Evolutionary conservation across 208 protist species (phyloP).

Genomic region (Acanthamoeba divionensis): DNA sequence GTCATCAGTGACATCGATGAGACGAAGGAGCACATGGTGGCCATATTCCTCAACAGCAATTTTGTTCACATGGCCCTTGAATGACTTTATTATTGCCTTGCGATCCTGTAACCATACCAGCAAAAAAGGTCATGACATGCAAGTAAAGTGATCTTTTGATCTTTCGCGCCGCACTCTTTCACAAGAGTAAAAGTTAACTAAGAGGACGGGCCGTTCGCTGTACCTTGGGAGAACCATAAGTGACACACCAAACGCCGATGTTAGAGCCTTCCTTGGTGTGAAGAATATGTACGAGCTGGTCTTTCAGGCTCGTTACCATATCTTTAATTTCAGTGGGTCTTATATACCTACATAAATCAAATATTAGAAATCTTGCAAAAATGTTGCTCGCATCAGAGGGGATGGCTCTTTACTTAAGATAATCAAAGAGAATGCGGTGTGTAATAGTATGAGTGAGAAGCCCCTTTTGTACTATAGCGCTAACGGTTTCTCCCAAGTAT

Average conservation of each 20-base stretch:
- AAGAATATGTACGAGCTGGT: conserved; percentile 22
- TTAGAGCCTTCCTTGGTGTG: conserved; percentile 41
- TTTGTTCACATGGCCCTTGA: conserved; percentile 8
- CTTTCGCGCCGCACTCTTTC: too few species aligned
- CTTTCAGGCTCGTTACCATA: background rate
- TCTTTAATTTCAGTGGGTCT: background rate
- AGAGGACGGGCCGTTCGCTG: too few species aligned
- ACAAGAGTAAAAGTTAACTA: too few species aligned
- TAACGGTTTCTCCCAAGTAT: background rate
- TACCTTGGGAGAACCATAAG: conserved; percentile 20
- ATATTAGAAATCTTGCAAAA: background rate
- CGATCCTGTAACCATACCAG: too few species aligned
- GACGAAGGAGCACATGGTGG: conserved; percentile 24
- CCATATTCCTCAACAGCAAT: conserved; percentile 22
- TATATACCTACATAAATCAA: background rate
- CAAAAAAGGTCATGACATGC: too few species aligned
- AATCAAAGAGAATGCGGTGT: conserved; percentile 12
- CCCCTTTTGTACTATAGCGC: conserved; percentile 1
- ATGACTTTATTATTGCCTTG: conserved; percentile 44
- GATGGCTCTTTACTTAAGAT: background rate
- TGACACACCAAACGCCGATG: conserved; percentile 12
- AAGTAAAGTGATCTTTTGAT: too few species aligned
- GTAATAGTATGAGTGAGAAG: background rate
- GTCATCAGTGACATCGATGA: conserved; percentile 37
- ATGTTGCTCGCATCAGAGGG: background rate